Base-by-base conservation (phyloP, 2,329 filamentous ascomycete species). In the Monascus ruber region DNA sequence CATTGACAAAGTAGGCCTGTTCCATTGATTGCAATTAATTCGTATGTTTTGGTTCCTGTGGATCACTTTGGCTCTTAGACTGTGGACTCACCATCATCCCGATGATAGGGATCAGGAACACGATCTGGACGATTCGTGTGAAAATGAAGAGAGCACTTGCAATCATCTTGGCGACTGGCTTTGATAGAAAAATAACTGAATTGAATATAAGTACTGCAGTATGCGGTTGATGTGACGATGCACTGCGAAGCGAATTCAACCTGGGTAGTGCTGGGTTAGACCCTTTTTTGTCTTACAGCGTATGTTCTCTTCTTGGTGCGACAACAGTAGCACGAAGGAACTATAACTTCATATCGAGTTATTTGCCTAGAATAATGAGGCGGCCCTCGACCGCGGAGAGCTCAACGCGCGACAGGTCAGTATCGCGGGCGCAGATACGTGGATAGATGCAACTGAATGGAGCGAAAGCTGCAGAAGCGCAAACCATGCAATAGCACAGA, bases 21-120 rank as follows among this genome's bases (percentile, higher is more conserved):
- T 24, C 28, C 17, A 17, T 17, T 3, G 17, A 17, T 17, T 17
- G 17, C 17, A 17, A 17, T 17, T 17, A 17, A 17, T 17, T 17
- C 17, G 17, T 17, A n/a, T n/a, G 31, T 6, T 10, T 33, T 11
- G n/a, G n/a, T 31, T 31, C 28, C 7, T 31, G 28, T 31, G 7
- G n/a, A 3, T 31, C 7, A 31, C 7, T 7, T n/a, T 31, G 28
- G n/a, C n/a, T 31, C 28, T 31, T 31, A 17, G 9, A 7, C 9
- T 34, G 10, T 34, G 8, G 24, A 51, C 64, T 37, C 58, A 70
- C 70, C 44, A 77, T 62, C 69, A 81, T 80, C 56, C 77, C 77
- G 54, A 80, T 67, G 42, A 74, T 71, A 27, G 77, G 76, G 45
- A 80, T 75, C 49, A 80, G 60, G 34, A 75, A 79, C 61, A 76